phyloP scores from a whole-genome alignment of 2,329 filamentous ascomycete species.

The Aspergillus unguis region DNA sequence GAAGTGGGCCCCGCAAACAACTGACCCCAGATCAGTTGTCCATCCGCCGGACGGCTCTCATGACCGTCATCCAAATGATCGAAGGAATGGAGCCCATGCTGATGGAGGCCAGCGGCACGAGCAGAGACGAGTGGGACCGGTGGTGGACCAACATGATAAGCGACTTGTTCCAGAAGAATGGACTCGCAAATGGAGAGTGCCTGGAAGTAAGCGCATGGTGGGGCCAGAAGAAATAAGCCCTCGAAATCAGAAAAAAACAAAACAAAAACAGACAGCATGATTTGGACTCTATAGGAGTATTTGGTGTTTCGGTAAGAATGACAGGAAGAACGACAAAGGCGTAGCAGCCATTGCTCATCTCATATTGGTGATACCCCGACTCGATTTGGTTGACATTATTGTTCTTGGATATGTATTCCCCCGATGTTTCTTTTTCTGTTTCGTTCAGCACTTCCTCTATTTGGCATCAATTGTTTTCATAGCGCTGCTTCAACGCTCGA shows the following conservation, averaged over 20 bases:
- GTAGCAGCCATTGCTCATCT: slow-evolving; percentile 32
- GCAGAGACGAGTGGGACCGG: slow-evolving; percentile 84
- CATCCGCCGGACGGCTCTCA: slow-evolving; percentile 72
- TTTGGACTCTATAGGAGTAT: slow-evolving; percentile 20
- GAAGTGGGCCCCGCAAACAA: slow-evolving; percentile 41
- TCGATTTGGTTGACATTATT: slow-evolving; percentile 21
- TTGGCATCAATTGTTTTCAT: slow-evolving; percentile 50
- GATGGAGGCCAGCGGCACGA: slow-evolving; percentile 78
- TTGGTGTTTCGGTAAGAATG: slow-evolving; percentile 30
- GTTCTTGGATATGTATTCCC: slow-evolving; percentile 23
- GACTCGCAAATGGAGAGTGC: slow-evolving; percentile 79
- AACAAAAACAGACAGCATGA: slow-evolving; percentile 4
- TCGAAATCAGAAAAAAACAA: neutral
- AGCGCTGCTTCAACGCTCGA: slow-evolving; percentile 77
- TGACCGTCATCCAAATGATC: slow-evolving; percentile 77
- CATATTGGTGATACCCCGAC: slow-evolving; percentile 40
- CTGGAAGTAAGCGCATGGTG: slow-evolving; percentile 66
- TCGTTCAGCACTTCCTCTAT: slow-evolving; percentile 5
- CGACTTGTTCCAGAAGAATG: slow-evolving; percentile 74
- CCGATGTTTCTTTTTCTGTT: slow-evolving; percentile 11
- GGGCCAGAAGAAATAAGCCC: slow-evolving; percentile 53
- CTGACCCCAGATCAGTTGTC: slow-evolving; percentile 68
- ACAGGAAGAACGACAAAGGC: slow-evolving; percentile 21
- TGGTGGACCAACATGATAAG: slow-evolving; percentile 87
- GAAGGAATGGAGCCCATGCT: slow-evolving; percentile 80